These are phyloP conservation scores for Venturiaceae sp. DNA, from an alignment of 2,329 filamentous ascomycete species.

Conservation along the genomic window DNA sequence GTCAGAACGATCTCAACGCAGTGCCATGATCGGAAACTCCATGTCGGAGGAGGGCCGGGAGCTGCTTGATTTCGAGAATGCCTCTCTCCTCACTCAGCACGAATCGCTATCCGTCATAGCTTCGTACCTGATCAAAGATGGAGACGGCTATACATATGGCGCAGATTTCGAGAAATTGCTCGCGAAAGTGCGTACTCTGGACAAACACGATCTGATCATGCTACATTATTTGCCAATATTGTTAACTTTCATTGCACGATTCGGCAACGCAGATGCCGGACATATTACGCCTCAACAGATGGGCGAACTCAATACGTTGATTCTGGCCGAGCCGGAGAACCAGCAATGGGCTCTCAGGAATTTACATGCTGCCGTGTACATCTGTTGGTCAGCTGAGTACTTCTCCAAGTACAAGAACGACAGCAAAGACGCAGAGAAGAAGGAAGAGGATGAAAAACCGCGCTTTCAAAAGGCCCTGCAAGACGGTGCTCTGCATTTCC, in stretches of 20 bases:
- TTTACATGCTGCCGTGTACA: slow-evolving; percentile 67
- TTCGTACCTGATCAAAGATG: slow-evolving; percentile 66
- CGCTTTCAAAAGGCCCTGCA: slow-evolving; percentile 71
- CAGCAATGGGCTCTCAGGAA: slow-evolving; percentile 63
- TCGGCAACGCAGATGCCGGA: slow-evolving; percentile 67
- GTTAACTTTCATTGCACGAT: slow-evolving; percentile 64
- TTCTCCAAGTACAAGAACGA: slow-evolving; percentile 62
- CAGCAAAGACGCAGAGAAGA: slow-evolving; percentile 53
- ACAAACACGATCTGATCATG: slow-evolving; percentile 64
- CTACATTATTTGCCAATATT: slow-evolving; percentile 79
- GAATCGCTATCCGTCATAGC: slow-evolving; percentile 78
- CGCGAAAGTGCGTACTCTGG: slow-evolving; percentile 55
- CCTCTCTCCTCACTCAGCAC: slow-evolving; percentile 79
- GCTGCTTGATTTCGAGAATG: slow-evolving; percentile 68
- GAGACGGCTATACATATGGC: slow-evolving; percentile 56
- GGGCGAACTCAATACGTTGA: slow-evolving; percentile 56
- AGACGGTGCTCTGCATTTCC: slow-evolving; percentile 86
- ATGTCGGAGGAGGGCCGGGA: slow-evolving; percentile 59
- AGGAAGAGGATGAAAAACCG: slow-evolving; percentile 17
- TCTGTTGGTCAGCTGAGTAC: slow-evolving; percentile 90
- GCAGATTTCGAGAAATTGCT: slow-evolving; percentile 69
- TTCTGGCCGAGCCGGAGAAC: slow-evolving; percentile 50
- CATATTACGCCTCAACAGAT: slow-evolving; percentile 55
- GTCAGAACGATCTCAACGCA: slow-evolving; percentile 65
- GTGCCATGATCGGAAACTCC: slow-evolving; percentile 61